Evolutionary conservation across 202 grass and related monocot genomes (phyloP).

Genomic region (Eragrostis tef): DNA sequence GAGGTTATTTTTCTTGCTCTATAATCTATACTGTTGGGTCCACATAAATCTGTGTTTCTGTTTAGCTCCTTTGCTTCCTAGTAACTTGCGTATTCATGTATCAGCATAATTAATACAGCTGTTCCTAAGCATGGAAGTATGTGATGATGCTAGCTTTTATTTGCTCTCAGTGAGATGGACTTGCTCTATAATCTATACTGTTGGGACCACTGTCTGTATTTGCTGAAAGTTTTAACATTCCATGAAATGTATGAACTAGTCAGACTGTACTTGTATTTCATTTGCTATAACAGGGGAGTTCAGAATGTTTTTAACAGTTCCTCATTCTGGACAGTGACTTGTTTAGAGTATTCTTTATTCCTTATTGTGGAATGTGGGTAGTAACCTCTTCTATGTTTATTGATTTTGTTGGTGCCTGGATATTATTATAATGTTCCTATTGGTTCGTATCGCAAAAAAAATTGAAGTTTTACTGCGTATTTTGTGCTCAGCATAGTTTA

Average conservation of each 20-base stretch:
- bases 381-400: neutral
- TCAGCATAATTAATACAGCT: slow-evolving; percentile 1
- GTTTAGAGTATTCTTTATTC: neutral
- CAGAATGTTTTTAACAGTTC: slow-evolving; percentile 10
- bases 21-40: slow-evolving; percentile 29
- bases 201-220: neutral
- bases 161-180: neutral
- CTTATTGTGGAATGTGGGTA: neutral
- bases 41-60: slow-evolving; percentile 1
- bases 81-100: neutral
- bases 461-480: neutral
- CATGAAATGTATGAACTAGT: slow-evolving; percentile 12
- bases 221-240: neutral
- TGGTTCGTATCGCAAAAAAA: neutral
- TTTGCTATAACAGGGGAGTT: slow-evolving; percentile 10
- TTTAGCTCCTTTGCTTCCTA: neutral
- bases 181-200: slow-evolving; percentile 1
- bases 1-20: slow-evolving; percentile 54
- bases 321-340: neutral
- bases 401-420: slow-evolving; percentile 6
- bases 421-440: slow-evolving; percentile 17
- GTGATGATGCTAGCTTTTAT: neutral
- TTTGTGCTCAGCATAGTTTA: slow-evolving; percentile 29
- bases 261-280: slow-evolving; percentile 18
- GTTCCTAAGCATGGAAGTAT: neutral